Evolutionary conservation across 306 rosid species (phyloP).

Genomic region (Quercus mongolica): DNA sequence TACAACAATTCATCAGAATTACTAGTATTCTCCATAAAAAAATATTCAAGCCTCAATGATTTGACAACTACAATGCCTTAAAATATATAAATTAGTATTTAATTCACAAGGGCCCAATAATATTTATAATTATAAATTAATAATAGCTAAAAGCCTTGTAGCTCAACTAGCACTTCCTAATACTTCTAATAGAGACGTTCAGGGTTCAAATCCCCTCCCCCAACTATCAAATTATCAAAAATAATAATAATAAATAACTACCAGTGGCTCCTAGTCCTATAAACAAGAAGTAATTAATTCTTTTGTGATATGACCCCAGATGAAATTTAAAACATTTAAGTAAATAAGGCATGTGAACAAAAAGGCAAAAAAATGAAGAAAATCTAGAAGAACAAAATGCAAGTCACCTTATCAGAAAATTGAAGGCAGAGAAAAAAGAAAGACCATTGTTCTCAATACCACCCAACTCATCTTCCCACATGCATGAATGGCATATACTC

Average conservation of each 20-base stretch:
- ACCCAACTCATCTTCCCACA: neutral
- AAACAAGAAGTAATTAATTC: neutral
- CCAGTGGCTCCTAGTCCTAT: neutral
- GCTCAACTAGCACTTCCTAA: no score
- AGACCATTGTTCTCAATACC: neutral
- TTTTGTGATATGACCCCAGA: neutral
- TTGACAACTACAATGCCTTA: constrained; percentile 5
- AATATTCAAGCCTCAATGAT: constrained; percentile 12
- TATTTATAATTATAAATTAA: neutral
- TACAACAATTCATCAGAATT: neutral
- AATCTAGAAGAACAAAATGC: neutral
- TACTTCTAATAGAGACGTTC: no score
- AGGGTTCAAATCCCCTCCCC: no score
- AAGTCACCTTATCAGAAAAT: neutral
- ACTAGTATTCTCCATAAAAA: neutral
- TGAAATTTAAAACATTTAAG: neutral
- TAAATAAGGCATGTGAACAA: neutral
- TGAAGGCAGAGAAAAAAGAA: neutral
- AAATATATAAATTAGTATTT: constrained; percentile 3
- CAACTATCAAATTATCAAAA: no score
- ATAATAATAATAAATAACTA: neutral
- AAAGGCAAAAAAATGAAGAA: neutral
- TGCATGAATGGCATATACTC: neutral
- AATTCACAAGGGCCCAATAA: constrained; percentile 12
- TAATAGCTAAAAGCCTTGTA: no score